Evolutionary conservation across 306 rosid genomes (phyloP), one percentile per base, ranked within the genome.

Genomic region (Vicia villosa): DNA sequence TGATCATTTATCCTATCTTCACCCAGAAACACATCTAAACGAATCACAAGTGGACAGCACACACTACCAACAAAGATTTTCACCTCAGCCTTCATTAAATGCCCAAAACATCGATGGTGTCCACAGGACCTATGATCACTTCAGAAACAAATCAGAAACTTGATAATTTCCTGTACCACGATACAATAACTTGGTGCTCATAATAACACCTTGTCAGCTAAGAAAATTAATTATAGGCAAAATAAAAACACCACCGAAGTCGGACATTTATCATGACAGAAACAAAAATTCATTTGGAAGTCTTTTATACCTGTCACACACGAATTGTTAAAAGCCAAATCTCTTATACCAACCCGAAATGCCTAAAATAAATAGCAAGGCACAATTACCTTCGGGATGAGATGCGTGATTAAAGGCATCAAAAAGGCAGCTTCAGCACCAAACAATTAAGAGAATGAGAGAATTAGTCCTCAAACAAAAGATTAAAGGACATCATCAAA

Each of bases 301-400:
- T 74, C 80, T 71, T 86, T 69, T 74, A 24, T 24, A 84, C 86
- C 91, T 82, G 91, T 77, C 84, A 86, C 68, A 70, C 42, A 70
- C 37, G 73, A 86, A 79, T 86, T 84, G 62, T 69, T 78, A 86
- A 84, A 82, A 69, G 42, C 40, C 59, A 41, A 63, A 61, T 28
- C 46, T 66, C 63, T 41, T 47, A 46, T 64, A 73, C 81, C 84
- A 75, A 85, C 83, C 87, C 85, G 72, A 79, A 83, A 79, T 58
- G 77, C 77, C 79, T 77, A 77, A 74, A 75, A 73, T 55, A 50
- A 69, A 66, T 69, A 45, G 72, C 79, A 80, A 74, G 78, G 77
- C 68, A 76, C 67, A 52, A 69, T 83, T 83, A 85, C 88, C 89
- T 87, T 77, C 59, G 16, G 60, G 72, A 68, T 41, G 68, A 81